These are phyloP conservation scores for Hibiscus mutabilis DNA, from an alignment of 345 rosid genomes.

Conservation along the genomic window DNA sequence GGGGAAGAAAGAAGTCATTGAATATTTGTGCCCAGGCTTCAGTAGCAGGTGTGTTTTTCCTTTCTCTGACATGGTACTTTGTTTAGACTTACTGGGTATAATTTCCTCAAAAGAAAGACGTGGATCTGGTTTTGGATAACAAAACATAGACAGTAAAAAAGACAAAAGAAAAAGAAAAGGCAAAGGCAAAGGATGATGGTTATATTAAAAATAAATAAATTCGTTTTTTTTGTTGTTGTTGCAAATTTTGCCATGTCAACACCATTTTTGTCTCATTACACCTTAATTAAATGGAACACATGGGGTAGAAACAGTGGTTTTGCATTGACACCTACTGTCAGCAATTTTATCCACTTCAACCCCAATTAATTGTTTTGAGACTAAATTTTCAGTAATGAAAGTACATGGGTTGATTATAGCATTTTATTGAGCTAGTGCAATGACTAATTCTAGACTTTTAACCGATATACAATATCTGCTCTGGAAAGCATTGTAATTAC, in stretches of 20 bases:
- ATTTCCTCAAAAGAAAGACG: background rate
- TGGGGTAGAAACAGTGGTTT: no score
- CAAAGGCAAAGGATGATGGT: background rate
- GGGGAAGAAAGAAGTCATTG: slow-evolving; percentile 29
- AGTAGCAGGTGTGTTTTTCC: slow-evolving; percentile 39
- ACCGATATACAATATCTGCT: background rate
- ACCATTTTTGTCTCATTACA: background rate
- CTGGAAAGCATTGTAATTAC: background rate
- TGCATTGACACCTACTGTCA: background rate
- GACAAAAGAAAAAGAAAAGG: background rate
- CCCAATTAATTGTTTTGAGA: background rate
- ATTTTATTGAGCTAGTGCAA: background rate
- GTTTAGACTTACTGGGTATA: background rate
- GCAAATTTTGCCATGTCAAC: background rate
- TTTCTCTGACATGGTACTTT: background rate
- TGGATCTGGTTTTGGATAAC: background rate
- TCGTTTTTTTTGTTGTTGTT: background rate
- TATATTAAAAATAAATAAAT: background rate
- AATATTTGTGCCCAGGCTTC: slow-evolving; percentile 32
- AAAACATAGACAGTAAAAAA: background rate
- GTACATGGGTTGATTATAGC: background rate
- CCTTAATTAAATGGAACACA: background rate
- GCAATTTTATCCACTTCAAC: background rate
- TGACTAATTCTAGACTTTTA: background rate
- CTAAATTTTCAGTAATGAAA: background rate